These are phyloP conservation scores for Saccharomyces hybrid DNA, from an alignment of 1,139 yeast genomes.

Conservation along the genomic window DNA sequence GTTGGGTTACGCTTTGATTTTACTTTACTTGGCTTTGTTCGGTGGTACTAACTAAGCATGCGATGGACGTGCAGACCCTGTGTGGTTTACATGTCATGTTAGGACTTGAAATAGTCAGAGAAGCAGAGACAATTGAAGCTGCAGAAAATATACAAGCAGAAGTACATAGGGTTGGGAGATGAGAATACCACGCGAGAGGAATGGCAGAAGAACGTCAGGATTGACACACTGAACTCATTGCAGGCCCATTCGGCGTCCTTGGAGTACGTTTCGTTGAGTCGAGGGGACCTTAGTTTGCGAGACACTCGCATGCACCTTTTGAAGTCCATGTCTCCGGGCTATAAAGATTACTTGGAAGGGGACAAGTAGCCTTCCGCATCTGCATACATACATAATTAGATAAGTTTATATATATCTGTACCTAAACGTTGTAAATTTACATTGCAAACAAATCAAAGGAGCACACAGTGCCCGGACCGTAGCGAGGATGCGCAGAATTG, in stretches of 20 bases:
- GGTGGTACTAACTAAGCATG: constrained; percentile 3
- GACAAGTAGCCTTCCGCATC: neutral
- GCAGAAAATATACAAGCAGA: constrained; percentile 24
- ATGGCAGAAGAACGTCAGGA: constrained; percentile 45
- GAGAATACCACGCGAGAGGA: constrained; percentile 26
- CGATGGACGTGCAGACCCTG: neutral
- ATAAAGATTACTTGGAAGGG: neutral
- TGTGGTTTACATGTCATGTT: neutral
- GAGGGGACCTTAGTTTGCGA: neutral
- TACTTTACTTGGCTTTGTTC: neutral
- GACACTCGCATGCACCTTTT: constrained; percentile 2
- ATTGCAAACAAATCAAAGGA: too few relatives aligned
- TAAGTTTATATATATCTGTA: too few relatives aligned
- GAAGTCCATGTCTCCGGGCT: neutral
- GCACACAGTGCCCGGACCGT: too few relatives aligned
- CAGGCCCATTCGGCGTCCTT: constrained; percentile 62
- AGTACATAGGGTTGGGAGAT: constrained; percentile 27
- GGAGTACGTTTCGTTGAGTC: constrained; percentile 35
- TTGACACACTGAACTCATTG: constrained; percentile 68
- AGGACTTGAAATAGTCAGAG: constrained; percentile 19
- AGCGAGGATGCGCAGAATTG: too few relatives aligned
- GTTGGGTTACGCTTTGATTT: neutral
- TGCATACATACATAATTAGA: neutral
- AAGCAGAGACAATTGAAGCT: constrained; percentile 23
- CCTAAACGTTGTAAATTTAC: too few relatives aligned